Evolutionary conservation across 106 monocot species (phyloP), one percentile per base, ranked within the genome.

Genomic region (Allium fistulosum): DNA sequence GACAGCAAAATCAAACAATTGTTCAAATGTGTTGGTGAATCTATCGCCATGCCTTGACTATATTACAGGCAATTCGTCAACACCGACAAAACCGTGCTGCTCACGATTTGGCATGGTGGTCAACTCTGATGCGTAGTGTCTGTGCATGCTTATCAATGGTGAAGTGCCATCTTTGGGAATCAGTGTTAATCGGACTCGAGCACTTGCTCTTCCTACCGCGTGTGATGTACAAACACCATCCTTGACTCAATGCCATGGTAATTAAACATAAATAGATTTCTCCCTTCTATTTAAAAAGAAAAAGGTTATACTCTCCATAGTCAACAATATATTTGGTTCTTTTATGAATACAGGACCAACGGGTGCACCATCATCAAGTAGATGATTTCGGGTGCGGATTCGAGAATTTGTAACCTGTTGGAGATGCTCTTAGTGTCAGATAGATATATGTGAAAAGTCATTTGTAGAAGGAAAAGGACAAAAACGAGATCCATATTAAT

Each of bases 71-170:
- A 83, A 76, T 57, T 16, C 76, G 1, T 47, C 80, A 6, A 46
- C 76, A 4, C 84, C 84, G n/a, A 46, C 84, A 12, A 9, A 61
- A 2, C 69, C 80, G 10, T 88, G 88, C 74, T 88, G 88, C 67
- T 57, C 81, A 7, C 71, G 79, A 58, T 79, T 88, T 0, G 48
- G 72, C 26, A 79, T 56, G 66, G 68, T 82, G 13, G 76, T 88
- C 28, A 59, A 74, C 69, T 59, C 78, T 0, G 62, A 84, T 66
- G 73, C 79, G 17, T 53, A 52, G 49, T 88, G 88, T 73, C 79
- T 84, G 51, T 88, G 88, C 67, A 3, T 49, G 26, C 63, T 83
- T 37, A 76, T 84, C 60, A 68, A 67, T 48, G 81, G 84, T 46
- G 76, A 63, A 8, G 61, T 67, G 6, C 59, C 75, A 12, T 65